Evolutionary conservation across 2,329 filamentous ascomycete species (phyloP).

Genomic region (Leptographium flavum): DNA sequence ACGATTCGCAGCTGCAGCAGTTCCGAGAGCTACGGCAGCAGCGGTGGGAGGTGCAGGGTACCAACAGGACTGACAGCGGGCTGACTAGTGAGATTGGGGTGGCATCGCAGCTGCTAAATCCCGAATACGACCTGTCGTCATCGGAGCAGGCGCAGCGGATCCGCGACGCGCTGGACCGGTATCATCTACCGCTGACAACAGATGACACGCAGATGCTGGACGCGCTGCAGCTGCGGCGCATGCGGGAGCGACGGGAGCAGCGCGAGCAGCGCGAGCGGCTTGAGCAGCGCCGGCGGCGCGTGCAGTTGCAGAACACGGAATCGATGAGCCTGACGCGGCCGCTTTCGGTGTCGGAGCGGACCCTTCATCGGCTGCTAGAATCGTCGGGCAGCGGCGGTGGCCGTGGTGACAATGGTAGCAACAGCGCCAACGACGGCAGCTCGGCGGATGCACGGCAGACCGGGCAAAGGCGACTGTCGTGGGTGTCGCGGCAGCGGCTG

Average conservation of each 20-base stretch:
- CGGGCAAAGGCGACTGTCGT: not conserved
- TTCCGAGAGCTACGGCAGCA: constrained; percentile 5
- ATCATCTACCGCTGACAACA: constrained; percentile 35
- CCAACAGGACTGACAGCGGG: not conserved
- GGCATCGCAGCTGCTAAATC: not conserved
- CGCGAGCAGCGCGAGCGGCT: not conserved
- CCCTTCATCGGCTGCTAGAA: too few species aligned
- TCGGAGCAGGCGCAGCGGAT: constrained; percentile 17
- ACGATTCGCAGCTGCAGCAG: constrained; percentile 23
- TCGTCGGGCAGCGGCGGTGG: not conserved
- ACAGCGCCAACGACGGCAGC: not conserved
- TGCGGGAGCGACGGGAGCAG: constrained; percentile 18
- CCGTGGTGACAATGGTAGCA: not conserved
- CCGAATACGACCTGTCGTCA: constrained; percentile 9
- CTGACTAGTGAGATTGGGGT: too few species aligned
- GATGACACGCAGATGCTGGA: constrained; percentile 44
- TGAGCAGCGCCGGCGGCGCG: not conserved
- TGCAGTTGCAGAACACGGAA: not conserved
- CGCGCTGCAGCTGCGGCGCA: constrained; percentile 38
- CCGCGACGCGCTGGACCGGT: constrained; percentile 23
- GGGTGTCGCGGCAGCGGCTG: not conserved
- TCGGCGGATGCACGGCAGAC: not conserved
- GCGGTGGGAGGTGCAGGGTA: not conserved
- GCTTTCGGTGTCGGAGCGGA: too few species aligned
- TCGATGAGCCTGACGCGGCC: not conserved